These are phyloP conservation scores for Colletotrichum chlorophyti DNA, from an alignment of 2,329 filamentous ascomycete species.

Conservation along the genomic window DNA sequence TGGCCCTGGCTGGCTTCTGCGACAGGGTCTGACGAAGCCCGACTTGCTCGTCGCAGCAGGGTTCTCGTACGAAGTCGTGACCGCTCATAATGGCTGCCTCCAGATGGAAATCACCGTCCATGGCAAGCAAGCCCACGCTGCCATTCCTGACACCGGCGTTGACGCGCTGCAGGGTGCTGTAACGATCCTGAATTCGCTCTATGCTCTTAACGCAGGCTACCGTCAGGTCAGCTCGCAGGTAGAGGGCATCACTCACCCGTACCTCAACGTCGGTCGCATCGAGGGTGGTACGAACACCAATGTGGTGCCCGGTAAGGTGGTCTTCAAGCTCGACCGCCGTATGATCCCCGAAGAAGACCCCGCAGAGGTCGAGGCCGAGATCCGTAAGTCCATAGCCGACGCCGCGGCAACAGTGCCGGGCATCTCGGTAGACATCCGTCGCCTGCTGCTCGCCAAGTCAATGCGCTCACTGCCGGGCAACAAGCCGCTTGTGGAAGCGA, in stretches of 20 bases:
- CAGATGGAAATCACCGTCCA: slow-evolving; percentile 20
- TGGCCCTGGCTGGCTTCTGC: slow-evolving; percentile 20
- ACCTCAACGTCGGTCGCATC: slow-evolving; percentile 26
- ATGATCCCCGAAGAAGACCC: slow-evolving; percentile 22
- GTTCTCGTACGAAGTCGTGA: slow-evolving; percentile 24
- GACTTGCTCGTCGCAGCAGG: slow-evolving; percentile 21
- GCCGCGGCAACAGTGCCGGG: background rate
- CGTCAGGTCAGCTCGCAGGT: slow-evolving; percentile 10
- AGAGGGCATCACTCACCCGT: slow-evolving; percentile 18
- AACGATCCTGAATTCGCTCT: slow-evolving; percentile 14
- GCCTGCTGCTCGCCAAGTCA: slow-evolving; percentile 13
- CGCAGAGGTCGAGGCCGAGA: slow-evolving; percentile 15
- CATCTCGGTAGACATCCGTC: slow-evolving; percentile 6
- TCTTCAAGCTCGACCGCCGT: slow-evolving; percentile 22
- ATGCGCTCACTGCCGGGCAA: slow-evolving; percentile 14
- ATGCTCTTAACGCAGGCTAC: slow-evolving; percentile 14
- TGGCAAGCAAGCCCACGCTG: slow-evolving; percentile 20
- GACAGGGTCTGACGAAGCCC: slow-evolving; percentile 11
- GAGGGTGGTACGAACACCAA: slow-evolving; percentile 26
- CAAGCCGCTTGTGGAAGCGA: slow-evolving; percentile 3
- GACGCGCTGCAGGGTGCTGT: slow-evolving; percentile 21
- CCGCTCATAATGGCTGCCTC: slow-evolving; percentile 21
- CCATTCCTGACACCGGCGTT: slow-evolving; percentile 17
- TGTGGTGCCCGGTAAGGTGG: slow-evolving; percentile 18
- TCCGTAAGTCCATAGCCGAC: slow-evolving; percentile 3